Base-by-base conservation (phyloP, 306 rosid genomes). In the Prunus mira region DNA sequence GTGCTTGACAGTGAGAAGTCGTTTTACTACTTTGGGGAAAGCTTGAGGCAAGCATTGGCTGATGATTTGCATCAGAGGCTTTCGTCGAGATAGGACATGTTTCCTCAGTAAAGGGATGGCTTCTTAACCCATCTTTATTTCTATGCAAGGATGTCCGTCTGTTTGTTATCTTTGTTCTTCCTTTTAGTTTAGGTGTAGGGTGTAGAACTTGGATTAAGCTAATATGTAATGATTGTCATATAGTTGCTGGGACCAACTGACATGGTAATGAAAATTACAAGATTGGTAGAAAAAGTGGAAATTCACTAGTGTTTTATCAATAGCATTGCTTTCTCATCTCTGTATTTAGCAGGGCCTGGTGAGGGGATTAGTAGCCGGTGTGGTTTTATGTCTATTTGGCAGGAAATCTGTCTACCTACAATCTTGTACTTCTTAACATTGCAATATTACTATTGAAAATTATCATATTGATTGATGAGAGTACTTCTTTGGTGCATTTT, bases 1-100 rank as follows among this genome's bases (percentile, higher is more conserved):
- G 86, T 88, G 55, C 84, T 83, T 9, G 97, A 92, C 69, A 85
- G 63, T 3, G 97, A 95, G 87, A 92, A 90, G 66, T 82, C 93
- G 0, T 77, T 87, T 65, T 84, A 81, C 81, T 95, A 84, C 86
- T 86, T 82, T 61, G 97, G 96, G 65, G 98, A 92, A 76, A 90
- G 76, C 86, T 71, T 92, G 86, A 95, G 98, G 89, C 93, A 92
- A 77, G 96, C 91, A 30, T 73, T 95, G 27, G 96, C 97, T 32
- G 93, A 92, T 81, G 97, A 95, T 85, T 83, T 95, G 80, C 97
- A 92, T 84, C 97, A 89, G 24, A 92, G 95, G 80, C 98, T 92
- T 57, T 88, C 97, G 1, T 81, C 98, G 1, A 89, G 97, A 84
- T 93, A 84, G 75, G 79, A 54, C 49, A 51, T 64, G 45, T 47